Evolutionary conservation across 495 filamentous ascomycete genomes (phyloP).

Genomic region (Daldinia concentrica): DNA sequence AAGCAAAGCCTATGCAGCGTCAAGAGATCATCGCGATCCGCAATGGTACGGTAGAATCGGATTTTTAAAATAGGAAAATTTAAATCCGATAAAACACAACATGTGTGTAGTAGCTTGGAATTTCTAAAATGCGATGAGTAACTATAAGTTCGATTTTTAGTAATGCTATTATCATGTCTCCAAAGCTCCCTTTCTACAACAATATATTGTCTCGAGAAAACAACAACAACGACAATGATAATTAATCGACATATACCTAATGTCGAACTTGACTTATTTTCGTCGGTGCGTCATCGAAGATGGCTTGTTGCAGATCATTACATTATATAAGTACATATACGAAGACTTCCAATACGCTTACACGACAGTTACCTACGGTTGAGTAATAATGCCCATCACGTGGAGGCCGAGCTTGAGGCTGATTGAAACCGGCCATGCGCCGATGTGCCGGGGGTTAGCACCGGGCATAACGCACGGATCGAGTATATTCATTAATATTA

Average conservation of each 20-base stretch:
- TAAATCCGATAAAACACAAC: neutral
- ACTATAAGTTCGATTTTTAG: neutral
- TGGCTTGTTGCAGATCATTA: conserved; percentile 1
- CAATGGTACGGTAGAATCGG: neutral
- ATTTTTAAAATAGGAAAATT: neutral
- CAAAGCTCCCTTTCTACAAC: neutral
- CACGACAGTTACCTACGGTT: neutral
- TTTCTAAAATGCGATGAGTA: neutral
- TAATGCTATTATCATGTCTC: neutral
- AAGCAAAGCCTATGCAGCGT: neutral
- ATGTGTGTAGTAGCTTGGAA: neutral
- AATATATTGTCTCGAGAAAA: neutral
- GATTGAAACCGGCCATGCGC: conserved; percentile 7
- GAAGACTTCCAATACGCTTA: neutral
- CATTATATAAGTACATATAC: neutral
- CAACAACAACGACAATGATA: neutral
- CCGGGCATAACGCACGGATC: neutral
- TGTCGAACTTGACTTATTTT: neutral
- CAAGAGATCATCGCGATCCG: neutral
- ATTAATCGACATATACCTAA: no score
- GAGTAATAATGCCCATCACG: neutral
- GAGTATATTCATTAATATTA: neutral
- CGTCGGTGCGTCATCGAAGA: neutral
- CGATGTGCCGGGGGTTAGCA: neutral
- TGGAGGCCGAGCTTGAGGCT: conserved; percentile 31